phyloP scores from a whole-genome alignment of 148 eudicot genomes.

The Pouteria glomerata region DNA sequence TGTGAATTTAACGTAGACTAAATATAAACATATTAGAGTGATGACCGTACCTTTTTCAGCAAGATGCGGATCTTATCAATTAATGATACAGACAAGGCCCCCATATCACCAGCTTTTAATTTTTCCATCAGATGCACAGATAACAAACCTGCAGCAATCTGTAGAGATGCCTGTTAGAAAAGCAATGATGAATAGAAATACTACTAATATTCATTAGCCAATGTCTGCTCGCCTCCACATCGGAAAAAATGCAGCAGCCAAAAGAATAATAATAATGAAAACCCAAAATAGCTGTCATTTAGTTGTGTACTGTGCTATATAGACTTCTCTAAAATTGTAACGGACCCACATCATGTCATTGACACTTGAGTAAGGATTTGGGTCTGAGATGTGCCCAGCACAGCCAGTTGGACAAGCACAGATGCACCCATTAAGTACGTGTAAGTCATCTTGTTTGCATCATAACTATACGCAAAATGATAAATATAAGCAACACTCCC shows the following conservation, averaged over 20 bases:
- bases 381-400: too few species aligned
- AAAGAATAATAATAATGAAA: neutral
- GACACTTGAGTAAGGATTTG: too few species aligned
- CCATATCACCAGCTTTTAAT: constrained; percentile 50
- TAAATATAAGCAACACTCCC: too few species aligned
- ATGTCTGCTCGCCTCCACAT: neutral
- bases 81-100: constrained; percentile 65
- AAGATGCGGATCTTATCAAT: constrained; percentile 44
- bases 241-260: neutral
- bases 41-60: constrained; percentile 49
- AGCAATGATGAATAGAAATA: neutral
- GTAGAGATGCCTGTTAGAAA: constrained; percentile 16
- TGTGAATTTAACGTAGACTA: neutral
- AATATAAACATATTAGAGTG: neutral
- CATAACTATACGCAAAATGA: too few species aligned
- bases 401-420: too few species aligned
- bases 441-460: too few species aligned
- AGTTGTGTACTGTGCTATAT: too few species aligned
- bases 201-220: neutral
- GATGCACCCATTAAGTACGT: too few species aligned
- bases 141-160: constrained; percentile 74
- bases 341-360: too few species aligned
- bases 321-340: too few species aligned
- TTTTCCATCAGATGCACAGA: constrained; percentile 59
- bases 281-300: neutral